Evolutionary conservation across 495 filamentous ascomycete genomes (phyloP).

Genomic region (Podospora australis): DNA sequence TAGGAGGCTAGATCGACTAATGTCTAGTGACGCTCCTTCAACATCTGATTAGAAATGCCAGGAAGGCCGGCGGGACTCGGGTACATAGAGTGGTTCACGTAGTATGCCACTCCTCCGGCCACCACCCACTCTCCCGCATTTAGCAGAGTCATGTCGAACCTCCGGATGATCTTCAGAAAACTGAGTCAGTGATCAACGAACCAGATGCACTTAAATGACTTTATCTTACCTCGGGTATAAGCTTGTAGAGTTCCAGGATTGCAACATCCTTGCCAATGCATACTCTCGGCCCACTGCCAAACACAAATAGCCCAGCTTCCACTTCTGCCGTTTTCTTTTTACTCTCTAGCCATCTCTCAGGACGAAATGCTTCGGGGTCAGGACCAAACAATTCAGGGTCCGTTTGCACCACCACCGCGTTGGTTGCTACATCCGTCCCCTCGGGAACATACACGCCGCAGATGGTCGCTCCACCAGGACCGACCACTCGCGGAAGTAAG

Average conservation of each 20-base stretch:
- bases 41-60: too few relatives aligned
- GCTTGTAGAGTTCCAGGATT: conserved; percentile 56
- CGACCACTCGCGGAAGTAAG: conserved; percentile 47
- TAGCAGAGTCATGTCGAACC: too few relatives aligned
- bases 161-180: too few relatives aligned
- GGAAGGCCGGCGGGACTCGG: too few relatives aligned
- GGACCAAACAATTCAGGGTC: conserved; percentile 40
- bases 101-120: too few relatives aligned
- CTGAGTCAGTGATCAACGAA: too few relatives aligned
- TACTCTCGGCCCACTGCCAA: conserved; percentile 52
- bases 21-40: too few relatives aligned
- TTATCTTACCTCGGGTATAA: conserved; percentile 57
- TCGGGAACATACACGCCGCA: conserved; percentile 44
- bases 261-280: conserved; percentile 61
- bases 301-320: conserved; percentile 29
- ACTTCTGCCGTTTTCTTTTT: conserved; percentile 8
- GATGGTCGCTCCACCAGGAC: conserved; percentile 42
- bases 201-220: too few relatives aligned
- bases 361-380: conserved; percentile 40
- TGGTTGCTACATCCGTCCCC: conserved; percentile 28
- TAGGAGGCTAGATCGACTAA: too few relatives aligned
- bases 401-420: conserved; percentile 25
- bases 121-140: too few relatives aligned
- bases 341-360: conserved; percentile 37
- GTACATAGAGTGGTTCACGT: too few relatives aligned